A percentile compares a stretch with the other conserved stretches of the same genome.
Evolutionary conservation across 192 early-diverging fungal genomes (phyloP).

Genomic region (Entomortierella lignicola): DNA sequence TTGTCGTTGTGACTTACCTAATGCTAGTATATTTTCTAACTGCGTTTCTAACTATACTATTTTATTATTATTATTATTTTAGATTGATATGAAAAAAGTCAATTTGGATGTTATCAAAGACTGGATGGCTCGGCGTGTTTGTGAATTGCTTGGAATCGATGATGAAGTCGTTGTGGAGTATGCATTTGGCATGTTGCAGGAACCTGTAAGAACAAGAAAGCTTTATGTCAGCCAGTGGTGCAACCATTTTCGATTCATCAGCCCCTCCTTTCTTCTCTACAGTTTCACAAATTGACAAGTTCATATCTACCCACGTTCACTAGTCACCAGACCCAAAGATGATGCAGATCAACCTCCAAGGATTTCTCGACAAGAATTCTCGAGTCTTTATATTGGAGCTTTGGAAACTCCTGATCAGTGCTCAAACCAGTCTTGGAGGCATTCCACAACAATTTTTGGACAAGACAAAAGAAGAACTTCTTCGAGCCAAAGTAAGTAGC

Average conservation of each 20-base stretch:
- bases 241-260: not conserved
- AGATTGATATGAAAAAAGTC: slow-evolving; percentile 89
- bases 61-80: not conserved
- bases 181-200: slow-evolving; percentile 85
- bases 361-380: slow-evolving; percentile 90
- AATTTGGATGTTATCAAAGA: slow-evolving; percentile 88
- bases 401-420: slow-evolving; percentile 92
- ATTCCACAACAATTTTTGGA: slow-evolving; percentile 90
- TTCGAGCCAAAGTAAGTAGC: slow-evolving; percentile 59
- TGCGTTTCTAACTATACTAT: not conserved
- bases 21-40: too few species aligned
- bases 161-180: slow-evolving; percentile 95
- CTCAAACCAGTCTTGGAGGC: slow-evolving; percentile 82
- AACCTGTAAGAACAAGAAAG: slow-evolving; percentile 58
- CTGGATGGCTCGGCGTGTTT: slow-evolving; percentile 85
- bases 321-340: slow-evolving; percentile 84
- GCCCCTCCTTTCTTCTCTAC: not conserved
- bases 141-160: slow-evolving; percentile 86
- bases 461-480: slow-evolving; percentile 86
- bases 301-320: not conserved
- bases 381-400: slow-evolving; percentile 85
- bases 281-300: not conserved
- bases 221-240: too few species aligned
- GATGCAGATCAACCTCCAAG: slow-evolving; percentile 96
- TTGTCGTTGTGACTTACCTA: too few species aligned